phyloP scores from a whole-genome alignment of 495 filamentous ascomycete genomes.

The Trichoderma erinaceum region DNA sequence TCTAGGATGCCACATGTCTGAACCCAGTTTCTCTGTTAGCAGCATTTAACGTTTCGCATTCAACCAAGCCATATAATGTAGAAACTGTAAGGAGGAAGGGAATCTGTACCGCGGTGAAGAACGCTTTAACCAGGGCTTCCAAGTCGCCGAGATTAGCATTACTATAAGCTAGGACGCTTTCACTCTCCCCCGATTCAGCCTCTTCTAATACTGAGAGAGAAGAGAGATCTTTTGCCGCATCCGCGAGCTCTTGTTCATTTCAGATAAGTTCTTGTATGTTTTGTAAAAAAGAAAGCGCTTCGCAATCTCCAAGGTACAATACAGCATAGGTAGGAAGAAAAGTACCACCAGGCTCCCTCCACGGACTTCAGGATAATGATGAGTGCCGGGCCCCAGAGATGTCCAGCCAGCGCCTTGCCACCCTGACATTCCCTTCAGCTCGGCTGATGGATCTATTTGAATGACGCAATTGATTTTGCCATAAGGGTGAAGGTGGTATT shows the following conservation, averaged over 20 bases:
- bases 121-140: not conserved
- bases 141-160: not conserved
- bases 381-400: slow-evolving; percentile 36
- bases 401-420: slow-evolving; percentile 45
- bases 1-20: not conserved
- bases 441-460: slow-evolving; percentile 33
- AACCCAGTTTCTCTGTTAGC: not conserved
- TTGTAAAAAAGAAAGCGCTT: not conserved
- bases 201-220: not conserved
- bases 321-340: slow-evolving; percentile 27
- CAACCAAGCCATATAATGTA: not conserved
- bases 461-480: slow-evolving; percentile 47
- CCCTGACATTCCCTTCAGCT: slow-evolving; percentile 39
- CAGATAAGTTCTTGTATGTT: slow-evolving; percentile 1
- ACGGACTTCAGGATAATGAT: slow-evolving; percentile 39
- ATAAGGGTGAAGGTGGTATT: slow-evolving; percentile 43
- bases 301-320: not conserved
- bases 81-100: not conserved
- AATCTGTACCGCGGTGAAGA: not conserved
- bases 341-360: slow-evolving; percentile 35
- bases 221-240: not conserved
- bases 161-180: not conserved
- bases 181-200: not conserved
- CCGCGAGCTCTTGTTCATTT: not conserved
- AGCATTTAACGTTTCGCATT: not conserved